Base-by-base conservation (phyloP, 768 basidiomycete species). In the Russula abietina region DNA sequence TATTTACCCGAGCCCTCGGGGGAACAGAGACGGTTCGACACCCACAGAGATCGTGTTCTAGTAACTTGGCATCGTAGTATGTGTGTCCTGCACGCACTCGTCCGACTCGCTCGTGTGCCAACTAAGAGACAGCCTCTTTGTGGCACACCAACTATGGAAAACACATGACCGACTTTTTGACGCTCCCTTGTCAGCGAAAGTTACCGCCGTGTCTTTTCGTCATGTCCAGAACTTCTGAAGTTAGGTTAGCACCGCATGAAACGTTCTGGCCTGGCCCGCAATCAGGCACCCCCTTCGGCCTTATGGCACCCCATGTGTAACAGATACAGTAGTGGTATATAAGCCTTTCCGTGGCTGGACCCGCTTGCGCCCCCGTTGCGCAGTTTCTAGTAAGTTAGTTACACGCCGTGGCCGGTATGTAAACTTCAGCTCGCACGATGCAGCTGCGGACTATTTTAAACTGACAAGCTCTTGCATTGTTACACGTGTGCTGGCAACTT, bases 201-300 rank as follows among this genome's bases (percentile, higher is more conserved):
- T 59, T 63, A 48, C 62, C 57, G 57, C 53, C 48, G n/a, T 30
- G 26, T 49, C 46, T 36, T 46, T 48, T 43, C 26, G 30, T 12
- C 48, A 24, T 64, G 46, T 46, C 45, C 45, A 22, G 45, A 46
- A 22, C 46, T 49, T 63, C 45, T 63, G 17, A 19, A 55, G 62
- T 59, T 59, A 64, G 63, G 62, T 59, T 64, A 64, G 63, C 48
- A 48, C 62, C 63, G 58, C 63, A 46, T 60, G 58, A 64, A 64
- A 60, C 8, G 48, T 33, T 64, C 52, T 64, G 48, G 58, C 62
- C 52, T 64, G 48, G 58, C 62, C 62, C 57, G 32, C 58, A 64
- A 36, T 64, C 63, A 64, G 63, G 63, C 63, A 30, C 39, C 55
- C n/a, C n/a, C n/a, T n/a, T 55, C 26, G 62, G 52, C 62, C 58